Conservation (phyloP, 2,329 filamentous ascomycete genomes). For the Talaromyces sp. region DNA sequence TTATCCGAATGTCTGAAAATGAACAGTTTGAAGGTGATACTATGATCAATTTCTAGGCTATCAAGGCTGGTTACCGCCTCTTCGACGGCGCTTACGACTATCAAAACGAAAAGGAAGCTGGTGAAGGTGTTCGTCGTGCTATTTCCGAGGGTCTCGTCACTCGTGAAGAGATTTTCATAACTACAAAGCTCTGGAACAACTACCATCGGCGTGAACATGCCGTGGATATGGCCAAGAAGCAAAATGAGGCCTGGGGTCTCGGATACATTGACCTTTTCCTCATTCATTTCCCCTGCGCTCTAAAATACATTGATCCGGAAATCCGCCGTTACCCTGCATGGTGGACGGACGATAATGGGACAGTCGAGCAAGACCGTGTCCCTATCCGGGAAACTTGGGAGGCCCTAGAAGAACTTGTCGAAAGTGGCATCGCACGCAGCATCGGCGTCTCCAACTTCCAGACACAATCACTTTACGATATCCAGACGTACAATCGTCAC, state of each 20-base stretch:
- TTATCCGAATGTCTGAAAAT: not conserved
- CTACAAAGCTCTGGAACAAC: not conserved
- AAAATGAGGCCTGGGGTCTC: not conserved
- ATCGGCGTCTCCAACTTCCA: not conserved
- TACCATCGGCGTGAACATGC: conserved; percentile 17
- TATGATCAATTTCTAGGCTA: not conserved
- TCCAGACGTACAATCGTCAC: not conserved
- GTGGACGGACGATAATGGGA: not conserved
- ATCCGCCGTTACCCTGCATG: not conserved
- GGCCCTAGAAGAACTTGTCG: not conserved
- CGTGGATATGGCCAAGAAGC: not conserved
- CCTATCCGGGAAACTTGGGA: not conserved
- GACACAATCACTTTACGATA: not conserved
- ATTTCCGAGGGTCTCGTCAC: not conserved
- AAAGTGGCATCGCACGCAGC: not conserved
- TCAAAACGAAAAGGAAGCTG: not conserved
- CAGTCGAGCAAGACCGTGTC: not conserved
- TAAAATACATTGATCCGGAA: not conserved
- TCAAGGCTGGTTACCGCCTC: not conserved
- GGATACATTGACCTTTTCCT: not conserved
- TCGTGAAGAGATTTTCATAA: not conserved
- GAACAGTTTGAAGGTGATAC: not conserved
- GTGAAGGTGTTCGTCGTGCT: not conserved
- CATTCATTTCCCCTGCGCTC: not conserved
- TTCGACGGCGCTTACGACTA: not conserved